A percentile compares a stretch with the other conserved stretches of the same genome.
phyloP scores from a whole-genome alignment of 2,329 filamentous ascomycete species.

The Tolypocladium pustulatum region DNA sequence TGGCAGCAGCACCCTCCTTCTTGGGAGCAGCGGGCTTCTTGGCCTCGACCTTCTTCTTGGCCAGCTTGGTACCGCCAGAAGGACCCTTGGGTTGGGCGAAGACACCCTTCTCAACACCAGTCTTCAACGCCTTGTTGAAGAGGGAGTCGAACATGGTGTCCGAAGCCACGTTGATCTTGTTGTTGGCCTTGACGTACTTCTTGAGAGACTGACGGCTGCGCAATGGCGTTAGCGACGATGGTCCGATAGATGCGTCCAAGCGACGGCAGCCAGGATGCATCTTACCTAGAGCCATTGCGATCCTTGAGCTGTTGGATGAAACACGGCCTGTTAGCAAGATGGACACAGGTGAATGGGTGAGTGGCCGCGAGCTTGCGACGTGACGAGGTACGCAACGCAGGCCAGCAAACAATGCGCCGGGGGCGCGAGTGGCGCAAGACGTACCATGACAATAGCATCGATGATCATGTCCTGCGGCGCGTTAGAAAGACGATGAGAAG shows the following conservation, averaged over 20 bases:
- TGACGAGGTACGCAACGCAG: background rate
- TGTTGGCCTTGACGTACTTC: constrained; percentile 50
- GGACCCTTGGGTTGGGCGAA: constrained; percentile 87
- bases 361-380: background rate
- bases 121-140: constrained; percentile 77
- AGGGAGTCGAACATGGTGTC: constrained; percentile 56
- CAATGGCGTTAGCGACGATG: constrained; percentile 5
- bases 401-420: constrained; percentile 24
- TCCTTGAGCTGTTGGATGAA: constrained; percentile 44
- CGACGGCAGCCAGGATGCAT: background rate
- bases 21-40: constrained; percentile 25
- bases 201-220: constrained; percentile 48
- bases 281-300: constrained; percentile 43
- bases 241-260: background rate
- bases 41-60: constrained; percentile 55
- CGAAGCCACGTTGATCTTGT: constrained; percentile 30
- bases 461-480: constrained; percentile 48
- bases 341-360: background rate
- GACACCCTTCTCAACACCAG: constrained; percentile 74
- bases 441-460: constrained; percentile 51
- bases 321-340: constrained; percentile 25
- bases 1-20: constrained; percentile 18
- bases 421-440: constrained; percentile 23
- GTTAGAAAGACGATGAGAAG: constrained; percentile 12
- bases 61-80: constrained; percentile 86